A percentile compares a stretch with the other conserved stretches of the same genome.
These are phyloP conservation scores for Beauveria scarabaeidicola DNA, from an alignment of 2,329 filamentous ascomycete species.

Conservation along the genomic window DNA sequence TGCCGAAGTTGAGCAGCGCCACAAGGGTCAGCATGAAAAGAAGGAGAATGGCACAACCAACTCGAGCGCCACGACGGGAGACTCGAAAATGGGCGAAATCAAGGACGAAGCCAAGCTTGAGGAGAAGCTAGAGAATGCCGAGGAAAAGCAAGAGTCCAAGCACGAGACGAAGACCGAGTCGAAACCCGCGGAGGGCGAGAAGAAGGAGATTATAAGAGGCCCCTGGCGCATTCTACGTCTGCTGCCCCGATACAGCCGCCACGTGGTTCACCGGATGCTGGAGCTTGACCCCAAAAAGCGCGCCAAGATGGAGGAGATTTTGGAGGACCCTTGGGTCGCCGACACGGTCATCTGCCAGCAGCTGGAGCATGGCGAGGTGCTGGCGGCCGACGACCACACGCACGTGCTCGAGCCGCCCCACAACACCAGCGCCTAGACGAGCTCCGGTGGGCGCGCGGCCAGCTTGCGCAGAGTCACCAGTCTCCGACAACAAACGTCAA, in stretches of 20 bases:
- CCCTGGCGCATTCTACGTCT: constrained; percentile 85
- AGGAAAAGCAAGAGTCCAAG: constrained; percentile 20
- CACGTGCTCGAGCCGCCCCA: constrained; percentile 75
- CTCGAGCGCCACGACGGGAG: neutral
- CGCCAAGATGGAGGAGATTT: constrained; percentile 76
- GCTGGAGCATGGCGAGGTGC: constrained; percentile 58
- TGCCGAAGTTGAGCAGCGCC: constrained; percentile 31
- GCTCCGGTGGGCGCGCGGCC: neutral
- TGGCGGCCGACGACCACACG: constrained; percentile 66
- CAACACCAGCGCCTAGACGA: constrained; percentile 22
- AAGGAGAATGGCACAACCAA: constrained; percentile 16
- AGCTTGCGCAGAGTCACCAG: constrained; percentile 2
- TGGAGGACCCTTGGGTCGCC: constrained; percentile 84
- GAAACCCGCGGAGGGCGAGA: constrained; percentile 30
- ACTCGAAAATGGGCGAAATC: constrained; percentile 5
- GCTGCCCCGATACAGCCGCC: constrained; percentile 78
- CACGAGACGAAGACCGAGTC: constrained; percentile 12
- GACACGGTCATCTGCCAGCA: constrained; percentile 78
- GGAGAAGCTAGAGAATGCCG: constrained; percentile 19
- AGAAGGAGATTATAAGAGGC: constrained; percentile 76
- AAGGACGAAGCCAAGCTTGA: constrained; percentile 13
- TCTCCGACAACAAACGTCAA: neutral
- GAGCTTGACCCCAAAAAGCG: constrained; percentile 77
- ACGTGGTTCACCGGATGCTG: constrained; percentile 88
- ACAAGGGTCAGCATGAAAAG: constrained; percentile 13